Base-by-base conservation (phyloP, 1,139 yeast species). In the Scheffersomyces illinoinensis region DNA sequence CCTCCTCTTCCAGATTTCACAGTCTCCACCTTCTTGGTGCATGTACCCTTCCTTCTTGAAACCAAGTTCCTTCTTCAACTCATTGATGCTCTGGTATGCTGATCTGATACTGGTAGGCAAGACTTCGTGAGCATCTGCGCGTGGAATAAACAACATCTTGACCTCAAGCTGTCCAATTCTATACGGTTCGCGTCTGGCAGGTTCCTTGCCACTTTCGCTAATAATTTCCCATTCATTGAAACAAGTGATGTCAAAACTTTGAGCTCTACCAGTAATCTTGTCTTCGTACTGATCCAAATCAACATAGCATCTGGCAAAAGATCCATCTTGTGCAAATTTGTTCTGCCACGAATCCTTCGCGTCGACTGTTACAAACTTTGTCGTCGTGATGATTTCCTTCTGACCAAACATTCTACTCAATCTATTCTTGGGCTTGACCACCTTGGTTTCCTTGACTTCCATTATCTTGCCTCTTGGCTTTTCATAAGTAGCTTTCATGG, bases 21-120 rank as follows among this genome's bases (percentile, higher is more conserved):
- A 83, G 72, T 90, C 96, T 10, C 95, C 96, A 48, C 95, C 95
- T 68, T 89, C 93, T 73, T 90, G 96, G 66, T 85, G 84, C 75
- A 89, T 72, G 68, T 79, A 88, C 0, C 95, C 95, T 68, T 87
- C 90, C 64, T 76, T 74, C 0, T 63, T 63, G 18, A 79, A 67
- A 10, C 68, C 59, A 18, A 75, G 64, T 59, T 84, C 86, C 33
- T 77, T 74, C 48, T 71, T 69, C 56, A 84, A 75, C 64, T 86
- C 84, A 19, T 77, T 72, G 24, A 87, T 74, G 57, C 87, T 82
- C 50, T 81, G 85, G 52, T 79, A 73, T 1, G 92, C 92, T 47
- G 84, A 74, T 59, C 78, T 79, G 61, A 89, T 87, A 59, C 91
- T 86, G 20, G 86, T 82, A 2, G 96, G 96, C 59, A 89, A 78